Evolutionary conservation across 2,329 filamentous ascomycete genomes (phyloP).

Genomic region (Emmonsiellopsis sp.): DNA sequence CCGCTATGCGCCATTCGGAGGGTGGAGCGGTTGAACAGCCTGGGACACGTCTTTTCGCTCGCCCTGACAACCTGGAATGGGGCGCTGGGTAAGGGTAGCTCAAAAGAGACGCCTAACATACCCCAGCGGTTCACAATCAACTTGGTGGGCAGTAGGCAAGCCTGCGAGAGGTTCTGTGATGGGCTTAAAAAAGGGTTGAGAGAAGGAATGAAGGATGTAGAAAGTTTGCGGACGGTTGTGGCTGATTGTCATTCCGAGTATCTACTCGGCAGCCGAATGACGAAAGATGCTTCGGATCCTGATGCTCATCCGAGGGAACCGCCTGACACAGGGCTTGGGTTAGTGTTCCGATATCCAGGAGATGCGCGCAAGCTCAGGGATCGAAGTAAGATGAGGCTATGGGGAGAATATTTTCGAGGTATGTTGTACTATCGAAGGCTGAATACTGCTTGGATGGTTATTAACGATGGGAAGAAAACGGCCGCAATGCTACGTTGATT

Average conservation of each 20-base stretch:
- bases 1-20: slow-evolving; percentile 84
- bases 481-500: slow-evolving; percentile 81
- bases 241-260: slow-evolving; percentile 88
- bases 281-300: slow-evolving; percentile 44
- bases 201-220: slow-evolving; percentile 78
- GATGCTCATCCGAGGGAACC: slow-evolving; percentile 41
- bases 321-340: slow-evolving; percentile 88
- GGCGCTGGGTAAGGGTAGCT: slow-evolving; percentile 45
- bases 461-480: slow-evolving; percentile 57
- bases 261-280: slow-evolving; percentile 41
- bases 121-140: slow-evolving; percentile 89
- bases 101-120: slow-evolving; percentile 35
- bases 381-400: slow-evolving; percentile 91
- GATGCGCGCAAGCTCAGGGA: slow-evolving; percentile 91
- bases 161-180: slow-evolving; percentile 94
- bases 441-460: slow-evolving; percentile 8
- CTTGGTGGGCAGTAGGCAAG: slow-evolving; percentile 76
- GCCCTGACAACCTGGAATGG: slow-evolving; percentile 93
- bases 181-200: slow-evolving; percentile 83
- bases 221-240: slow-evolving; percentile 71
- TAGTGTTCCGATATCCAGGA: slow-evolving; percentile 88
- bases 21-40: slow-evolving; percentile 87
- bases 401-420: slow-evolving; percentile 84
- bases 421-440: slow-evolving; percentile 6
- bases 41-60: slow-evolving; percentile 84